These are phyloP conservation scores for Cantharellus cinnabarinus DNA, from an alignment of 768 basidiomycete genomes.

Conservation along the genomic window DNA sequence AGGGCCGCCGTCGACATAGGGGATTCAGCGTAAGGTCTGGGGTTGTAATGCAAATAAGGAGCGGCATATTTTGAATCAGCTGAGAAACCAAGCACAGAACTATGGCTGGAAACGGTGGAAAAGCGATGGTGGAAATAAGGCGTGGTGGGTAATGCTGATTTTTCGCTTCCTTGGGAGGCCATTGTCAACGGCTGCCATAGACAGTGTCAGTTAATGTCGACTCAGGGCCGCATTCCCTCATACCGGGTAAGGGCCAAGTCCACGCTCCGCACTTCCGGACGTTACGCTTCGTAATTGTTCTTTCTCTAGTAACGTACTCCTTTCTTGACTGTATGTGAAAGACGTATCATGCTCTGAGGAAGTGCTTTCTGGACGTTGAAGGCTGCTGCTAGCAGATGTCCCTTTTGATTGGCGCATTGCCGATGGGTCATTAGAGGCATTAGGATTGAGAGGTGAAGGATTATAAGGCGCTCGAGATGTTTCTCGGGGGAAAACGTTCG, in stretches of 20 bases:
- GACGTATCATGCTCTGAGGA: background rate
- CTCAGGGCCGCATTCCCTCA: background rate
- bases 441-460: background rate
- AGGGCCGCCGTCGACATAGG: background rate
- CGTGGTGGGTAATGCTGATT: background rate
- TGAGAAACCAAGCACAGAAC: constrained; percentile 5
- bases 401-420: background rate
- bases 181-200: background rate
- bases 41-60: constrained; percentile 4
- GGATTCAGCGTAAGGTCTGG: background rate
- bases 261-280: background rate
- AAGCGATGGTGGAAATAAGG: constrained; percentile 5
- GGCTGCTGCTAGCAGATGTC: background rate
- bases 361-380: background rate
- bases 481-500: too few relatives aligned
- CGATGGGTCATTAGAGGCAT: background rate
- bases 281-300: background rate
- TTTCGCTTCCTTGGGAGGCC: background rate
- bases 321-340: background rate
- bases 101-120: constrained; percentile 7
- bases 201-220: background rate
- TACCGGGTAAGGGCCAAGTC: background rate
- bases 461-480: background rate
- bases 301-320: background rate
- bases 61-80: constrained; percentile 7